phyloP scores from a whole-genome alignment of 495 filamentous ascomycete genomes.

The Talaromyces stipitatus region DNA sequence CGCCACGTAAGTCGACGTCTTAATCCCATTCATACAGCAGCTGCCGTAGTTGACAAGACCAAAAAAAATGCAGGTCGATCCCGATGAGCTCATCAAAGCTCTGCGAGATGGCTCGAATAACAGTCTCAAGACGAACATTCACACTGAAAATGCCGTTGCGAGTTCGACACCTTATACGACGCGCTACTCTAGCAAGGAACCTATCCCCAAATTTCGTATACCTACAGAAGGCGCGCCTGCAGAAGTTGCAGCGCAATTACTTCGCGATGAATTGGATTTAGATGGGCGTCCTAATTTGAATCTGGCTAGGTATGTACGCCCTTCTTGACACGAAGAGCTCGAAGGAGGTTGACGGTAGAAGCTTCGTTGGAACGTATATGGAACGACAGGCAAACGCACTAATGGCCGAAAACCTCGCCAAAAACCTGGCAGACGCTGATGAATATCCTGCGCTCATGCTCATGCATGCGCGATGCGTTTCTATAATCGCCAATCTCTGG shows the following conservation, averaged over 20 bases:
- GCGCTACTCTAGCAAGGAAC: constrained; percentile 50
- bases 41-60: neutral
- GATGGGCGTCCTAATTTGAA: constrained; percentile 69
- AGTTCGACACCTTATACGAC: constrained; percentile 58
- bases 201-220: constrained; percentile 63
- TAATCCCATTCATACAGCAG: neutral
- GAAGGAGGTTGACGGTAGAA: constrained; percentile 10
- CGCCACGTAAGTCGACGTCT: neutral
- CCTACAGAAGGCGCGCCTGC: constrained; percentile 54
- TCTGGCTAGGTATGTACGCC: constrained; percentile 44
- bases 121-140: constrained; percentile 30
- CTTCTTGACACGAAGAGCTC: neutral
- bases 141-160: constrained; percentile 26
- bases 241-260: constrained; percentile 58
- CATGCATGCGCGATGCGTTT: constrained; percentile 64
- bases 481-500: constrained; percentile 66
- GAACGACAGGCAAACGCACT: constrained; percentile 57
- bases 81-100: constrained; percentile 51
- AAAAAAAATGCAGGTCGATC: constrained; percentile 55
- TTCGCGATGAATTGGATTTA: constrained; percentile 67
- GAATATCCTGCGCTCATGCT: constrained; percentile 71
- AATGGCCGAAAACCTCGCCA: constrained; percentile 60
- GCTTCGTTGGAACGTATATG: constrained; percentile 69
- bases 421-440: constrained; percentile 63
- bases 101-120: constrained; percentile 39